Conservation (phyloP, 352 stramenopile species). For the Globisporangium splendens region DNA sequence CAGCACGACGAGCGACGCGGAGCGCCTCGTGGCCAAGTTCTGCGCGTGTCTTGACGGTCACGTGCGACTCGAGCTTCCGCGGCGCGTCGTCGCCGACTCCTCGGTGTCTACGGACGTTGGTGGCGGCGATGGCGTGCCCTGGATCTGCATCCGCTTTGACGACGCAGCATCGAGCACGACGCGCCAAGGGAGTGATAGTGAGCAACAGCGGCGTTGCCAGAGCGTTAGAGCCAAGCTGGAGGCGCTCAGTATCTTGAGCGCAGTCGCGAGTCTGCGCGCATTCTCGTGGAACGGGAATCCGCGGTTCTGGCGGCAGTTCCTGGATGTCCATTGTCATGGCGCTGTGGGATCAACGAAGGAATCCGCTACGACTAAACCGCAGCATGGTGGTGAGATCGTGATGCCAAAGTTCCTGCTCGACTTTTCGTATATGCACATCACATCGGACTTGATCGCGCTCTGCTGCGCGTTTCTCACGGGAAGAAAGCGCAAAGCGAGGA, state of each 20-base stretch:
- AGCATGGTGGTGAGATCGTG: conserved; percentile 8
- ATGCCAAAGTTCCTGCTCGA: conserved; percentile 39
- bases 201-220: neutral
- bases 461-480: conserved; percentile 20
- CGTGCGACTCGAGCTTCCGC: conserved; percentile 15
- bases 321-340: conserved; percentile 9
- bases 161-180: neutral
- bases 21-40: conserved; percentile 17
- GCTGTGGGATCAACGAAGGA: too few species aligned
- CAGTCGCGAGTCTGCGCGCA: conserved; percentile 16
- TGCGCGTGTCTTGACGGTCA: conserved; percentile 14
- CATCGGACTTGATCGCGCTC: conserved; percentile 24
- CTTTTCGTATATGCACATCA: conserved; percentile 28
- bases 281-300: conserved; percentile 31
- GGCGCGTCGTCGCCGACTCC: neutral
- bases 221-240: conserved; percentile 13
- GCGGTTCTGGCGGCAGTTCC: conserved; percentile 29
- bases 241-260: conserved; percentile 25
- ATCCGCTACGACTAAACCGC: too few species aligned
- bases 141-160: conserved; percentile 16
- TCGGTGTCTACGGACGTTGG: too few species aligned
- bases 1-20: neutral
- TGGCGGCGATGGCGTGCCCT: conserved; percentile 3
- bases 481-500: conserved; percentile 12
- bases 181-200: neutral